Conservation (phyloP, 495 filamentous ascomycete species). For the Achaetomiella virescens region DNA sequence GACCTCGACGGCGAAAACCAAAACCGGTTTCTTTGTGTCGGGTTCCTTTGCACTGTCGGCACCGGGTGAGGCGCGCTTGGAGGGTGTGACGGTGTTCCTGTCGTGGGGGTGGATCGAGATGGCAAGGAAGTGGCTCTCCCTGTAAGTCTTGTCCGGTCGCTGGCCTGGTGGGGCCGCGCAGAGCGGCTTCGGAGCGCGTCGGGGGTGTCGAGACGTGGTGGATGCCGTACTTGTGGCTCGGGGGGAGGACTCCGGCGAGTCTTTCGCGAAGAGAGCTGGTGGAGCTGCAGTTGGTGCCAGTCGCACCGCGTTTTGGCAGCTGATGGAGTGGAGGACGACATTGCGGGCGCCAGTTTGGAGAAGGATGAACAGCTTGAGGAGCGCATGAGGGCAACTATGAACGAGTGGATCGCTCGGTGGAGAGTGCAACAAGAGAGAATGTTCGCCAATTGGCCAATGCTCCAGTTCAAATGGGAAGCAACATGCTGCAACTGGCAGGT, state of each 20-base stretch:
- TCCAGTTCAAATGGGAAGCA: too few relatives aligned
- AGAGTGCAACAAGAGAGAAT: too few relatives aligned
- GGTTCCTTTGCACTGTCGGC: slow-evolving; percentile 22
- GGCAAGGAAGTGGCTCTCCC: slow-evolving; percentile 80
- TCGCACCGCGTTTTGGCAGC: slow-evolving; percentile 9
- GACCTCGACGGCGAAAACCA: slow-evolving; percentile 51
- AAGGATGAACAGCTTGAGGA: too few relatives aligned
- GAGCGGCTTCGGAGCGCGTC: slow-evolving; percentile 59
- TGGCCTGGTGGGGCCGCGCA: slow-evolving; percentile 70
- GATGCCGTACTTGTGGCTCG: slow-evolving; percentile 61
- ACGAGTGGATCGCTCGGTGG: too few relatives aligned
- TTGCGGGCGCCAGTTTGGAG: background rate
- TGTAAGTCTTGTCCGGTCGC: slow-evolving; percentile 67
- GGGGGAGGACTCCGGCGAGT: slow-evolving; percentile 67
- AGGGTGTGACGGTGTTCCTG: background rate
- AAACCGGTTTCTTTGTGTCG: slow-evolving; percentile 18
- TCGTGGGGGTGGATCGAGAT: slow-evolving; percentile 50
- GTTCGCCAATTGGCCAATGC: too few relatives aligned
- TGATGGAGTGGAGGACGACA: slow-evolving; percentile 17
- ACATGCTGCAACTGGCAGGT: too few relatives aligned
- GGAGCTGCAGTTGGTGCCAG: background rate
- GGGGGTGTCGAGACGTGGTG: slow-evolving; percentile 88
- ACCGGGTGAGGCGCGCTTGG: slow-evolving; percentile 27
- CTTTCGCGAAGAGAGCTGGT: slow-evolving; percentile 34
- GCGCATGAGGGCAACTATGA: too few relatives aligned